phyloP scores from a whole-genome alignment of 441 rosid species.

The Pelargonium cotyledonis region DNA sequence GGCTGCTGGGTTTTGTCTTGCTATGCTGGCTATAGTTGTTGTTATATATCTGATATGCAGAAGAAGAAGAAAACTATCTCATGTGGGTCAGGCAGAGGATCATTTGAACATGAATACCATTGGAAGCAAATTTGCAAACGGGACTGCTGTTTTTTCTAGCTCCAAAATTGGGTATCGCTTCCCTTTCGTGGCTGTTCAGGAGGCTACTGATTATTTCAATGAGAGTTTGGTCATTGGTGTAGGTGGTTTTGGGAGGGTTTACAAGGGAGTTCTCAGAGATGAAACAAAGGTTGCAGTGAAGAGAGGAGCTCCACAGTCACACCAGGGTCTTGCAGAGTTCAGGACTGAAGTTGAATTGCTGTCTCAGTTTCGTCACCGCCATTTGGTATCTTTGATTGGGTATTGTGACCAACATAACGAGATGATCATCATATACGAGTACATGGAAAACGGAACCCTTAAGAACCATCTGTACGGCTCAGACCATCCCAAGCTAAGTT shows the following conservation, averaged over 20 bases:
- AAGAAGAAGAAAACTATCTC: slow-evolving; percentile 33
- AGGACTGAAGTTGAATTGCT: slow-evolving; percentile 25
- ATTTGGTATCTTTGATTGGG: slow-evolving; percentile 23
- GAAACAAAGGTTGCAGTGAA: slow-evolving; percentile 20
- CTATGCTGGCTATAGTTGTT: slow-evolving; percentile 28
- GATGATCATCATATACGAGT: slow-evolving; percentile 24
- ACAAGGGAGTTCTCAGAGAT: slow-evolving; percentile 17
- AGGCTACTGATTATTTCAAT: slow-evolving; percentile 20
- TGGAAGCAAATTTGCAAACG: slow-evolving; percentile 9
- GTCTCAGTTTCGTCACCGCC: slow-evolving; percentile 22
- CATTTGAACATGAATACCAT: slow-evolving; percentile 14
- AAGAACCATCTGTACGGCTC: slow-evolving; percentile 19
- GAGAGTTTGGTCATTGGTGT: slow-evolving; percentile 19
- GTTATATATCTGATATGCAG: slow-evolving; percentile 26
- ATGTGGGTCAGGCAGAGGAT: slow-evolving; percentile 34
- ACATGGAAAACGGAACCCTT: slow-evolving; percentile 22
- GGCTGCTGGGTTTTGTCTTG: slow-evolving; percentile 34
- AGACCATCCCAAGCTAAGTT: slow-evolving; percentile 11
- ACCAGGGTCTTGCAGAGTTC: slow-evolving; percentile 23
- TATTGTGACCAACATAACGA: slow-evolving; percentile 23
- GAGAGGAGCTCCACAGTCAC: slow-evolving; percentile 21
- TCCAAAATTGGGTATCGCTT: slow-evolving; percentile 92
- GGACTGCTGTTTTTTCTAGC: slow-evolving; percentile 38
- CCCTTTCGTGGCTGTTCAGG: slow-evolving; percentile 27
- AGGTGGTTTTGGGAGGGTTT: slow-evolving; percentile 24